These are phyloP conservation scores for Paramecium caudatum DNA, from an alignment of 73 alveolate species.

Conservation along the genomic window DNA sequence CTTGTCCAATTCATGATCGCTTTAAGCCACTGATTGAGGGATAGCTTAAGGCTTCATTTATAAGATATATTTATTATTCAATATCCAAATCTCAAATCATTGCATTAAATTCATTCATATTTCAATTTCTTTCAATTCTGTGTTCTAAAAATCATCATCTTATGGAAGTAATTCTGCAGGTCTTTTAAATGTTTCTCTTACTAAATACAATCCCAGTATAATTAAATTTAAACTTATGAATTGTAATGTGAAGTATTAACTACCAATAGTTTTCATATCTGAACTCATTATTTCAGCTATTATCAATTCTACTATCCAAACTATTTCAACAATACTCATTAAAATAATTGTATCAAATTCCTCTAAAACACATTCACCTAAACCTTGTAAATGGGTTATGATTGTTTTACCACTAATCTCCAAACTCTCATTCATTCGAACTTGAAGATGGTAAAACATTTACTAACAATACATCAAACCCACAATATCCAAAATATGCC, in stretches of 20 bases:
- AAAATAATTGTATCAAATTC: conserved; percentile 13
- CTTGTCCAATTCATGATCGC: conserved; percentile 49
- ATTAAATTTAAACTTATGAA: conserved; percentile 11
- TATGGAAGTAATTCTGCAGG: no score
- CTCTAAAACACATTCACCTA: not conserved
- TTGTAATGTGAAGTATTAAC: not conserved
- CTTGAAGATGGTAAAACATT: not conserved
- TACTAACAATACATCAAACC: no score
- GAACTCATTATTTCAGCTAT: conserved; percentile 20
- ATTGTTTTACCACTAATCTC: conserved; percentile 11
- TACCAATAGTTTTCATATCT: not conserved
- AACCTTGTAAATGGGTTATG: not conserved
- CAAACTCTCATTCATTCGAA: not conserved
- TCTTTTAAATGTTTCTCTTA: not conserved
- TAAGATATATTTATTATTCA: conserved; percentile 36
- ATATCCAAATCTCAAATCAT: not conserved
- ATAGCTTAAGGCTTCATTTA: conserved; percentile 52
- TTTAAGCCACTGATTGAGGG: conserved; percentile 39
- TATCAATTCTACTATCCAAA: conserved; percentile 1
- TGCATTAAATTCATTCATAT: not conserved
- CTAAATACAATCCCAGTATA: not conserved
- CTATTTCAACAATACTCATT: not conserved
- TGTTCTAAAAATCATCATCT: no score
- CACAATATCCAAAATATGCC: not conserved
- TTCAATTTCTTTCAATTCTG: conserved; percentile 16